Evolutionary conservation across 1,284 basidiomycete genomes (phyloP), one percentile per base, ranked within the genome.

Genomic region (Flammula alnicola): DNA sequence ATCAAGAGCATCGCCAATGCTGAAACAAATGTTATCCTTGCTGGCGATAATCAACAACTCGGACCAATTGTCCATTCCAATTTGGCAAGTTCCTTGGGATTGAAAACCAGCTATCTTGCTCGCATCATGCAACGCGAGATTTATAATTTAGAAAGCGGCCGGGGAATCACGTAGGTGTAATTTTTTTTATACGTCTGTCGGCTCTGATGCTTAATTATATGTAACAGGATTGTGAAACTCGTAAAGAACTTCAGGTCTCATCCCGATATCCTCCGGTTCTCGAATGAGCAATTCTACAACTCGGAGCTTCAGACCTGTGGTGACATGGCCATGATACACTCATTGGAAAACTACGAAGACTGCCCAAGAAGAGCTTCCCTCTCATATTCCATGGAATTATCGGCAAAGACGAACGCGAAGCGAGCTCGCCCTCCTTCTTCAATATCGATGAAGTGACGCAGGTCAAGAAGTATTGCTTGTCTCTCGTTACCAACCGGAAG

Each of bases 341-440:
- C 69, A 39, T 65, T 75, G 33, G 63, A 74, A 23, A 66, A 68
- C 14, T 73, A 66, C 20, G 61, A 71, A 5, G 68, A 71, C 63
- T 85, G 12, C 74, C 74, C 1, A 75, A 65, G 33, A 69, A 67
- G 37, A 63, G 68, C 4, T 85, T 84, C 66, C 83, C 83, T 0
- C 62, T 86, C 14, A 65, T 86, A 1, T 83, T 86, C 64, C 81
- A 85, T 57, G 73, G 73, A 3, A 70, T 86, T 17, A 57, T 69
- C 20, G 84, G 84, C 14, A 76, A 79, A 48, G 83, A 87, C 55
- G 70, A 76, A 31, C 75, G 81, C 2, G 83, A 87, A 59, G 74
- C 73, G 3, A 74, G 70, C 0, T 85, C 83, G 0, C 84, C 84
- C 0, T 86, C 84, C 0, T 86, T 83, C 67, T 86, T 85, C 68